Evolutionary conservation across 2,329 filamentous ascomycete species (phyloP).

Genomic region (Colletotrichum falcatum): DNA sequence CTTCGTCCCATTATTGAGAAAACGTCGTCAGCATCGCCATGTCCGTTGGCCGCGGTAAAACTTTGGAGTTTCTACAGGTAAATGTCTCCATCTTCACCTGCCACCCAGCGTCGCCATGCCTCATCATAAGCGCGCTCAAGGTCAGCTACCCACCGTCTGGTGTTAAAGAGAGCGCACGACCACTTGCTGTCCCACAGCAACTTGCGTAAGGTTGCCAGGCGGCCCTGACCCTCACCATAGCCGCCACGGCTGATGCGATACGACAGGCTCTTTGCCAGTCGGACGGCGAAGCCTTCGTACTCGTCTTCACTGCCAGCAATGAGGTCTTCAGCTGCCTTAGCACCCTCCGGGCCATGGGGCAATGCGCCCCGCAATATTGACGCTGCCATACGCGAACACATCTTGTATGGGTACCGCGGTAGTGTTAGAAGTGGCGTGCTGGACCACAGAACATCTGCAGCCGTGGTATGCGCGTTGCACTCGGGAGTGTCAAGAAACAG

Average conservation of each 20-base stretch:
- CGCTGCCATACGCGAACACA: slow-evolving; percentile 98
- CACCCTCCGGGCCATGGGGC: slow-evolving; percentile 77
- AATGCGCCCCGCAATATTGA: slow-evolving; percentile 92
- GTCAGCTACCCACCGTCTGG: slow-evolving; percentile 88
- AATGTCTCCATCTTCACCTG: slow-evolving; percentile 90
- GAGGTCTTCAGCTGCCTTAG: slow-evolving; percentile 76
- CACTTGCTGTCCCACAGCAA: slow-evolving; percentile 87
- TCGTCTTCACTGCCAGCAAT: slow-evolving; percentile 83
- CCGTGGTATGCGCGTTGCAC: slow-evolving; percentile 98
- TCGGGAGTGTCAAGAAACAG: slow-evolving; percentile 97
- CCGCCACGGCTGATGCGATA: slow-evolving; percentile 63
- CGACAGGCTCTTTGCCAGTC: slow-evolving; percentile 71
- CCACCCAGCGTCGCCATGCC: slow-evolving; percentile 90
- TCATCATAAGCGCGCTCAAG: slow-evolving; percentile 89
- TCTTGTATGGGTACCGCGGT: slow-evolving; percentile 95
- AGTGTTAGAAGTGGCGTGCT: slow-evolving; percentile 92
- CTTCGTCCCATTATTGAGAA: slow-evolving; percentile 2
- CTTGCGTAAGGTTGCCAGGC: slow-evolving; percentile 82
- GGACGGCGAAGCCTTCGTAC: slow-evolving; percentile 83
- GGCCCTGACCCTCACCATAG: slow-evolving; percentile 70
- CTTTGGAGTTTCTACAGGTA: slow-evolving; percentile 67
- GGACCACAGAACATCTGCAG: slow-evolving; percentile 95
- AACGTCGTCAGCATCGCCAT: not conserved
- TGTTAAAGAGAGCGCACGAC: slow-evolving; percentile 91
- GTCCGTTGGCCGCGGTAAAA: not conserved